Conservation (phyloP, 2,329 filamentous ascomycete genomes). For the Phialophora chinensis region DNA sequence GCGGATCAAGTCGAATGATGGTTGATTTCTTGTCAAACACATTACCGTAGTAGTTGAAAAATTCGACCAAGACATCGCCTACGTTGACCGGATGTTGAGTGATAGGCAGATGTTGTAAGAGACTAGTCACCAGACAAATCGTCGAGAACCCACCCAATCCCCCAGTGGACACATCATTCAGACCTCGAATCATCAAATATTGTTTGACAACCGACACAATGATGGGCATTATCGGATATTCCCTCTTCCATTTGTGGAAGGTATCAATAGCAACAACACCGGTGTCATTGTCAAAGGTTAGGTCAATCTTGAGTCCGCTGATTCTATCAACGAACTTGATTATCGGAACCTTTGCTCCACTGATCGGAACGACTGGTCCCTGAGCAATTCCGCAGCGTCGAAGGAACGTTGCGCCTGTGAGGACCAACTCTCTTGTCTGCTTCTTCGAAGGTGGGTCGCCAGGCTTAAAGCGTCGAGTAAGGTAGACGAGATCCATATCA, state of each 20-base stretch:
- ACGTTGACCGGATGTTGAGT: constrained; percentile 61
- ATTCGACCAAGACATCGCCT: constrained; percentile 81
- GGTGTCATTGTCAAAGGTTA: constrained; percentile 91
- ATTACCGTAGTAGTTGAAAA: constrained; percentile 88
- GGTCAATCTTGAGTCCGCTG: constrained; percentile 83
- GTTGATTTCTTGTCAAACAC: constrained; percentile 72
- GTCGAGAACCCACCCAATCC: constrained; percentile 93
- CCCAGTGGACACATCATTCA: constrained; percentile 90
- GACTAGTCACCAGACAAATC: constrained; percentile 89
- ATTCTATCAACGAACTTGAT: constrained; percentile 84
- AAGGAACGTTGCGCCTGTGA: constrained; percentile 68
- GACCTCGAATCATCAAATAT: constrained; percentile 81
- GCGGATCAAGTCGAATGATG: constrained; percentile 77
- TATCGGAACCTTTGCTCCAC: constrained; percentile 81
- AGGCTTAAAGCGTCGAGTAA: constrained; percentile 65
- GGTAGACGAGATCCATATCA: constrained; percentile 91
- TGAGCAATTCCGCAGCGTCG: constrained; percentile 61
- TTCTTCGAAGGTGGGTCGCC: constrained; percentile 43
- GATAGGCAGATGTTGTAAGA: constrained; percentile 79
- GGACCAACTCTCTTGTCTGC: constrained; percentile 62
- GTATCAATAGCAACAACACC: constrained; percentile 81
- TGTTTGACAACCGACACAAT: constrained; percentile 91
- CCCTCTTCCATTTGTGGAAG: constrained; percentile 76
- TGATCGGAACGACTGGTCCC: constrained; percentile 70
- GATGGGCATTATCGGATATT: constrained; percentile 83